Percentiles rank a stretch among this genome's conserved stretches.
phyloP scores from a whole-genome alignment of 768 basidiomycete genomes.

The Coprinellus micaceus region DNA sequence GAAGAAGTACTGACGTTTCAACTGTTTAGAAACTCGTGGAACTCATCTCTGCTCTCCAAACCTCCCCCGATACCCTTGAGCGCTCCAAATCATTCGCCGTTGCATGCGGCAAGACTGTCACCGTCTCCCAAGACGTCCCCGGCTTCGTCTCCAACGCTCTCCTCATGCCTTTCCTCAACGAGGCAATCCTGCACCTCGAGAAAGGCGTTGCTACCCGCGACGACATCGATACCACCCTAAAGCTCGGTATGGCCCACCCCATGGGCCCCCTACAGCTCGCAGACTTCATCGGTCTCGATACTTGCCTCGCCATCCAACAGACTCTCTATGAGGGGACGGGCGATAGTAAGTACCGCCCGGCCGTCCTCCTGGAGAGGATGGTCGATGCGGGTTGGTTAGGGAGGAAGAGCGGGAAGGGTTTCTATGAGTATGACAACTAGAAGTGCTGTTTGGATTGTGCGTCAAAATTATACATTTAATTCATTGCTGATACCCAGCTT shows the following conservation, averaged over 20 bases:
- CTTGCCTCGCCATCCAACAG: slow-evolving; percentile 89
- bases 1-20: background rate
- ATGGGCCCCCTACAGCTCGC: slow-evolving; percentile 92
- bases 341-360: slow-evolving; percentile 94
- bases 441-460: too few species aligned
- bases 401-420: slow-evolving; percentile 89
- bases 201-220: slow-evolving; percentile 92
- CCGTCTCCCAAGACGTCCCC: slow-evolving; percentile 86
- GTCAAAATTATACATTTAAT: too few species aligned
- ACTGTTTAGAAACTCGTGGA: slow-evolving; percentile 81
- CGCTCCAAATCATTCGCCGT: slow-evolving; percentile 77
- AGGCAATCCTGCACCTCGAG: slow-evolving; percentile 93
- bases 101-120: slow-evolving; percentile 93
- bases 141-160: slow-evolving; percentile 95
- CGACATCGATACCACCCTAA: slow-evolving; percentile 93
- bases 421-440: slow-evolving; percentile 69
- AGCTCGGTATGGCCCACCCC: slow-evolving; percentile 90
- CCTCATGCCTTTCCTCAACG: slow-evolving; percentile 96
- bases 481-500: too few species aligned
- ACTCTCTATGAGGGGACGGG: slow-evolving; percentile 85
- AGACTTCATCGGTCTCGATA: slow-evolving; percentile 90
- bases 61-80: slow-evolving; percentile 69
- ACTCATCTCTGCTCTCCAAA: slow-evolving; percentile 90
- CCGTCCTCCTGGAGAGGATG: slow-evolving; percentile 88
- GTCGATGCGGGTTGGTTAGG: slow-evolving; percentile 95